Conservation (phyloP, 441 rosid genomes). For the Cnidoscolus chayamansa region DNA sequence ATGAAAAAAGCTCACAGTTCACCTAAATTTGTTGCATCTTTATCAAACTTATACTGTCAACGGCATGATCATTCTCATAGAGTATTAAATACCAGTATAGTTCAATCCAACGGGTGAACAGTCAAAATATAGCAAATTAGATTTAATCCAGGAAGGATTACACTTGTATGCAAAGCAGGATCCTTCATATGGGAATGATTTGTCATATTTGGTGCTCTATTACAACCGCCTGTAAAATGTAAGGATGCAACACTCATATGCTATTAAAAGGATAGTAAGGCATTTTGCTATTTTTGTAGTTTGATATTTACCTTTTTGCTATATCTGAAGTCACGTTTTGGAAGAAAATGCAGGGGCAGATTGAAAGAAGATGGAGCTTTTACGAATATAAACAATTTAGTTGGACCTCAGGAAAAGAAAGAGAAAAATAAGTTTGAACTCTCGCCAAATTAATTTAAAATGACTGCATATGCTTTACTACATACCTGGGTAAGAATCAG, state of each 20-base stretch:
- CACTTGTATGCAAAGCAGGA: not conserved
- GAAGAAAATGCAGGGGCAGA: constrained; percentile 81
- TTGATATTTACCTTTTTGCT: constrained; percentile 59
- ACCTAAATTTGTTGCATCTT: not conserved
- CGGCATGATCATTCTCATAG: not conserved
- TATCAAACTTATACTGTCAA: not conserved
- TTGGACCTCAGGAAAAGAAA: constrained; percentile 49
- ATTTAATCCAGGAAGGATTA: not conserved
- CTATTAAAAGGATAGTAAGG: constrained; percentile 6
- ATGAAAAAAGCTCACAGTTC: not conserved
- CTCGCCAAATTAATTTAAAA: constrained; percentile 18
- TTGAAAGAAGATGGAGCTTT: constrained; percentile 72
- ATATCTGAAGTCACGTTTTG: constrained; percentile 84
- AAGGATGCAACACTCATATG: not conserved
- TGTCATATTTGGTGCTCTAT: not conserved
- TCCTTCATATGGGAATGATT: not conserved
- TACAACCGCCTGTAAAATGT: not conserved
- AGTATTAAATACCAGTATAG: not conserved
- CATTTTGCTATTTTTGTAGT: not conserved
- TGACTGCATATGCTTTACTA: constrained; percentile 12
- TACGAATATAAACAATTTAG: constrained; percentile 70
- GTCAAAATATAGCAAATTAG: not conserved
- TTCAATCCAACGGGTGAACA: not conserved
- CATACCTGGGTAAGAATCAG: constrained; percentile 71
- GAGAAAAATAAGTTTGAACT: constrained; percentile 5